phyloP scores from a whole-genome alignment of 2,329 filamentous ascomycete species.

The Colletotrichum karsti region DNA sequence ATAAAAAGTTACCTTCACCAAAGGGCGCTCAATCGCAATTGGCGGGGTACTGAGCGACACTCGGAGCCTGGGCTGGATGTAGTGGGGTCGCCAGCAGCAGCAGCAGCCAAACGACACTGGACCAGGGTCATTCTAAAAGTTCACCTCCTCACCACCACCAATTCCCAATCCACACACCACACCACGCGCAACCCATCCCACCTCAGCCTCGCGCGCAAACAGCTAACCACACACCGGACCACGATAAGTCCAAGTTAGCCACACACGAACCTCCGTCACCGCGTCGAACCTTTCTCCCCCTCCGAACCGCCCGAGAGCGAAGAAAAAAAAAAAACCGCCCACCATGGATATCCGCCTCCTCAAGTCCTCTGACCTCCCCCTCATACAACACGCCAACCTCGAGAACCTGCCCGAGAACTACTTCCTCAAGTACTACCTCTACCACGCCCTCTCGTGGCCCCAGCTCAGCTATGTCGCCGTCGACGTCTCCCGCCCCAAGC shows the following conservation, averaged over 20 bases:
- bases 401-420: constrained; percentile 99
- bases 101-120: too few species aligned
- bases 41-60: constrained; percentile 22
- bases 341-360: constrained; percentile 92
- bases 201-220: constrained; percentile 19
- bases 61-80: constrained; percentile 16
- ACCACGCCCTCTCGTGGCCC: constrained; percentile 98
- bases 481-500: constrained; percentile 82
- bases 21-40: constrained; percentile 1
- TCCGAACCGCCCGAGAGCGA: neutral
- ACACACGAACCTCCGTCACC: neutral
- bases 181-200: neutral
- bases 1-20: neutral
- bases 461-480: constrained; percentile 97
- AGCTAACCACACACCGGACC: neutral
- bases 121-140: constrained; percentile 26
- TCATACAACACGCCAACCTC: constrained; percentile 98
- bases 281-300: neutral
- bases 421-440: constrained; percentile 99
- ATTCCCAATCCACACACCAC: constrained; percentile 5
- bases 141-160: constrained; percentile 17
- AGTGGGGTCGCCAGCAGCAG: constrained; percentile 17
- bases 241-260: neutral
- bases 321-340: constrained; percentile 25
- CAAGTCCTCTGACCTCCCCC: constrained; percentile 82